Evolutionary conservation across 176 grass and related monocot species (phyloP), one percentile per base, ranked within the genome.

Genomic region (Metroxylon sagu): DNA sequence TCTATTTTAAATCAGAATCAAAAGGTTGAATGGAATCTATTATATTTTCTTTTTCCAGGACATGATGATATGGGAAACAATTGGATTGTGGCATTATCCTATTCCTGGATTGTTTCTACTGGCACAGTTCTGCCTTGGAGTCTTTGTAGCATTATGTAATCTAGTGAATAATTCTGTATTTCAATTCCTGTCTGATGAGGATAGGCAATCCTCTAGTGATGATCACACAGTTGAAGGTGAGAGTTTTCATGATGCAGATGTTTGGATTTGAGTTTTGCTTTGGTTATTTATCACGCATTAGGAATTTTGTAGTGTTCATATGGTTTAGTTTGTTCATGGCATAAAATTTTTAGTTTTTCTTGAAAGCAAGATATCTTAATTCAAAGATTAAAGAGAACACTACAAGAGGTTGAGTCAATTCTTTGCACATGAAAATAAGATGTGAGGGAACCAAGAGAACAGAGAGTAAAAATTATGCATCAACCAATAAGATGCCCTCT

Each of bases 141-240:
- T 89, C 19, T 90, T 96, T 82, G 86, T 96, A 50, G 91, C 91
- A 74, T 61, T 96, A 66, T 89, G 87, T 71, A 96, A 96, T 77
- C 92, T 96, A 65, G 92, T 90, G 71, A 96, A 90, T 57, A 96
- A 90, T 79, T 96, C 86, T 50, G 83, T 96, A 69, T 96, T 96
- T 79, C 71, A 80, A 63, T 82, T 87, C 50, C 57, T 79, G 73
- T 82, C 80, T 70, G 71, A 67, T 54, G 69, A 79, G 54, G 71
- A 73, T 19, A 65, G 83, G 53, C 80, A 79, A 52, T 85, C 83
- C 12, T 80, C 92, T 8, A 81, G 79, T 60, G 87, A 82, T 57
- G 92, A 96, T 73, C 80, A 88, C 25, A 60, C 76, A 54, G 74
- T 82, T 75, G 86, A 96, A 74, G 92, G 92, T 90, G 73, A 72